Percentiles rank a stretch among this genome's conserved stretches.
Evolutionary conservation across 805 yeast species (phyloP).

Genomic region (Candida parachauliodes): DNA sequence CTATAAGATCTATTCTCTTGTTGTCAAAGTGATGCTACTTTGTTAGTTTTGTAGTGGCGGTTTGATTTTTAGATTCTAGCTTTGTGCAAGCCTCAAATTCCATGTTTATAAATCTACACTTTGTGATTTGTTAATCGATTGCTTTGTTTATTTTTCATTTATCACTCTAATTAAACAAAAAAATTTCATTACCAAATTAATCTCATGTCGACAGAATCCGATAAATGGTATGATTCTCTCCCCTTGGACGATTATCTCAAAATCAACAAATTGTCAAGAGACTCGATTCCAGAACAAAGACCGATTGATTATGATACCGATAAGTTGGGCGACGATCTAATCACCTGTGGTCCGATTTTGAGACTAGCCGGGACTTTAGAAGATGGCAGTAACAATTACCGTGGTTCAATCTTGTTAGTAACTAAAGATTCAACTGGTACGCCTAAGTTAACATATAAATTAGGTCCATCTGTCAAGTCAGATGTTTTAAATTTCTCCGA

Average conservation of each 20-base stretch:
- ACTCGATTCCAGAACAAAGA: constrained; percentile 23
- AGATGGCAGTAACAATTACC: constrained; percentile 44
- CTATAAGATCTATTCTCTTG: too few species aligned
- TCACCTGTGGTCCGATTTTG: constrained; percentile 75
- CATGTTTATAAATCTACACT: too few species aligned
- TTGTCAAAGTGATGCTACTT: too few species aligned
- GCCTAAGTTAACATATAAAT: constrained; percentile 30
- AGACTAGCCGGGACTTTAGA: constrained; percentile 65
- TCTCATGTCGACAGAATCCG: background rate
- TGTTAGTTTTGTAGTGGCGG: too few species aligned
- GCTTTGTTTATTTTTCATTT: too few species aligned
- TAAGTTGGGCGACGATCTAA: constrained; percentile 31
- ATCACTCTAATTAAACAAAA: too few species aligned
- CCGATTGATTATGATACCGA: constrained; percentile 20
- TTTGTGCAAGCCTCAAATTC: too few species aligned
- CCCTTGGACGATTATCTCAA: constrained; percentile 28
- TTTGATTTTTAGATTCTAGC: too few species aligned
- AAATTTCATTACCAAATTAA: too few species aligned
- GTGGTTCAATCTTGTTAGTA: constrained; percentile 69
- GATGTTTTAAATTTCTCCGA: constrained; percentile 3
- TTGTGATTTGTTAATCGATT: background rate
- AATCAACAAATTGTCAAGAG: constrained; percentile 20
- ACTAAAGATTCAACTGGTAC: constrained; percentile 34
- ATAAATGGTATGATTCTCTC: constrained; percentile 16
- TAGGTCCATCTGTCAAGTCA: constrained; percentile 30